phyloP scores from a whole-genome alignment of 768 basidiomycete species.

The Auriscalpium vulgare region DNA sequence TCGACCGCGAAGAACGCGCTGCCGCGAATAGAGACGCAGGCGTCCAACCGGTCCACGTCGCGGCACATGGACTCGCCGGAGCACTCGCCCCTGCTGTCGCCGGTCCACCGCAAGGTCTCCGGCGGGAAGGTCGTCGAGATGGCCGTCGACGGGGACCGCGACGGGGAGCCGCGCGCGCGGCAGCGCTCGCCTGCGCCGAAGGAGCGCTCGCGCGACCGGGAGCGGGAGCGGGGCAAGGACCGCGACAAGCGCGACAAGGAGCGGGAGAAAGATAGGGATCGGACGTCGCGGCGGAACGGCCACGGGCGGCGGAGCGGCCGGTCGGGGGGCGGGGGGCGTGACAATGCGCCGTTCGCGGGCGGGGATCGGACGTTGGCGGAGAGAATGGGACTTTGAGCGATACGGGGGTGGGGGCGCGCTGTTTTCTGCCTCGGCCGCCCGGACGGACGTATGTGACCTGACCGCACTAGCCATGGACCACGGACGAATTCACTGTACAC shows the following conservation, averaged over 20 bases:
- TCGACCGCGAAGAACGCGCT: constrained; percentile 9
- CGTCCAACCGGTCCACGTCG: constrained; percentile 8
- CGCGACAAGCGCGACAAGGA: constrained; percentile 27
- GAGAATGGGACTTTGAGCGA: constrained; percentile 62
- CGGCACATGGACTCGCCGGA: constrained; percentile 14
- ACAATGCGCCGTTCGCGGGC: constrained; percentile 27
- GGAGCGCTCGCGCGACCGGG: constrained; percentile 17
- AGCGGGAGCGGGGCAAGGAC: constrained; percentile 26
- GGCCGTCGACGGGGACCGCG: constrained; percentile 33
- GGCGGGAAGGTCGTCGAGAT: constrained; percentile 38
- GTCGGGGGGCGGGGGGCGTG: constrained; percentile 19
- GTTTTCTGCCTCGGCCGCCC: neutral
- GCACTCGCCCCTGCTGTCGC: constrained; percentile 14
- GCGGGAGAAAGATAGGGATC: constrained; percentile 17
- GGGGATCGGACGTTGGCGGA: constrained; percentile 81
- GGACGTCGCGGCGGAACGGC: constrained; percentile 26
- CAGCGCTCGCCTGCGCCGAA: constrained; percentile 30
- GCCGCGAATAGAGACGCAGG: constrained; percentile 12
- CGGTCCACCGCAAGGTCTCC: constrained; percentile 11
- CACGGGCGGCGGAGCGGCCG: constrained; percentile 29
- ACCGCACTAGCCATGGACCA: constrained; percentile 3
- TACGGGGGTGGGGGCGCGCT: neutral
- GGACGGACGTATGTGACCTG: constrained; percentile 15
- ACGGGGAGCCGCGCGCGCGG: constrained; percentile 30
- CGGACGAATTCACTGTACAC: constrained; percentile 27